Base-by-base conservation (phyloP, 495 filamentous ascomycete genomes). In the Aspergillus nidulans region DNA sequence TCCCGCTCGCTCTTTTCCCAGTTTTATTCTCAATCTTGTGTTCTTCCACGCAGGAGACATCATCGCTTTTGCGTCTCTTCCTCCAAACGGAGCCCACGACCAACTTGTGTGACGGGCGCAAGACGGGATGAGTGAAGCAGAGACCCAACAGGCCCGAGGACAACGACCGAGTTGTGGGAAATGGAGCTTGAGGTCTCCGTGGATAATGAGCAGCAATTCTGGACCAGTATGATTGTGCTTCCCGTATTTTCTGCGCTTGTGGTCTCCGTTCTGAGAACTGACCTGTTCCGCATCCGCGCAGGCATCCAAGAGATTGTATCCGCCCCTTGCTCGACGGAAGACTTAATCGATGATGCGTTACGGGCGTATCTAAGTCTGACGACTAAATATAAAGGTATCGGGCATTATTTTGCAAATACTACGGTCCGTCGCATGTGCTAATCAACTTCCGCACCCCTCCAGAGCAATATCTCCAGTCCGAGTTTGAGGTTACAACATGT, bases 151-250 rank as follows among this genome's bases (percentile, higher is more conserved):
- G 30, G 55, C 62, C 62, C 69, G 64, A 49, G 47, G 47, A 63
- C 69, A 63, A 64, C 61, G 69, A 70, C 64, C 59, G 66, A 66
- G 68, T 66, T 64, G 67, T 70, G 69, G 70, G 73, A 75, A 73
- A 75, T 76, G 74, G 73, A 74, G 66, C 65, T 63, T 67, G 87
- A 89, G 69, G 81, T 81, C 60, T 81, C 77, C 61, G 84, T 89
- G 66, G 90, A 95, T 70, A 87, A 83, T 71, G 91, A 92, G 75
- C 81, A 91, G 68, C 88, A 96, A 72, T 94, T 97, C 75, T 97
- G 94, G 94, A 76, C 84, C 72, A 88, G 92, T 96, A 64, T 66
- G 84, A 74, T 25, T 26, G 21, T 21, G 18, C 6, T 47, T 34
- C 40, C 34, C 39, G 20, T 12, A 24, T 20, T 56, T 19, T 4